Evolutionary conservation across 1,284 basidiomycete species (phyloP).

Genomic region (Ustilago loliicola): DNA sequence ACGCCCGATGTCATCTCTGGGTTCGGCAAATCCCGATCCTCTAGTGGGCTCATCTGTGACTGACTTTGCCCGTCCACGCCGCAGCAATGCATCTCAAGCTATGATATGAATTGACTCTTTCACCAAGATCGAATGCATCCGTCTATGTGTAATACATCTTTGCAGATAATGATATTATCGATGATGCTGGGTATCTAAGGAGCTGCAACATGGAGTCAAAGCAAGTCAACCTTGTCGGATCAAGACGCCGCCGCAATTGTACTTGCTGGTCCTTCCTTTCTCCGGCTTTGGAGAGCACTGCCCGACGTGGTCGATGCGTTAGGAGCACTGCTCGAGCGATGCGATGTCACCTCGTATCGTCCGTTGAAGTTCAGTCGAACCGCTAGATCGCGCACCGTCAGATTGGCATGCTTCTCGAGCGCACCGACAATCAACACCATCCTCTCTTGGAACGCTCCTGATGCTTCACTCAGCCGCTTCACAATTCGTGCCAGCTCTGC

Average conservation of each 20-base stretch:
- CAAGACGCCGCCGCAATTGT: slow-evolving; percentile 2
- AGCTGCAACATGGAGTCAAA: background rate
- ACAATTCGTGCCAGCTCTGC: slow-evolving; percentile 32
- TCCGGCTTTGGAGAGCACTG: slow-evolving; percentile 13
- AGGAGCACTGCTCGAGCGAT: slow-evolving; percentile 19
- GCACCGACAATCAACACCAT: slow-evolving; percentile 59
- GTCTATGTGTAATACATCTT: no score
- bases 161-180: background rate
- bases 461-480: slow-evolving; percentile 45
- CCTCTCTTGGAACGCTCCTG: slow-evolving; percentile 56
- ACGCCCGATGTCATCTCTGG: background rate
- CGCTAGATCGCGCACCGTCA: slow-evolving; percentile 61
- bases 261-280: slow-evolving; percentile 23
- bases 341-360: slow-evolving; percentile 46
- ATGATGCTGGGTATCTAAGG: background rate
- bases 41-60: background rate
- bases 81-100: no score
- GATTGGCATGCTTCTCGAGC: slow-evolving; percentile 67
- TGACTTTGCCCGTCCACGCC: no score
- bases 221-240: no score
- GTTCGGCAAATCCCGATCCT: background rate
- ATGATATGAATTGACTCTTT: no score
- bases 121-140: no score
- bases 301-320: slow-evolving; percentile 14
- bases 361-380: slow-evolving; percentile 66